These are phyloP conservation scores for Coemansia sp. DNA, from an alignment of 192 early-diverging fungal species.

Conservation along the genomic window DNA sequence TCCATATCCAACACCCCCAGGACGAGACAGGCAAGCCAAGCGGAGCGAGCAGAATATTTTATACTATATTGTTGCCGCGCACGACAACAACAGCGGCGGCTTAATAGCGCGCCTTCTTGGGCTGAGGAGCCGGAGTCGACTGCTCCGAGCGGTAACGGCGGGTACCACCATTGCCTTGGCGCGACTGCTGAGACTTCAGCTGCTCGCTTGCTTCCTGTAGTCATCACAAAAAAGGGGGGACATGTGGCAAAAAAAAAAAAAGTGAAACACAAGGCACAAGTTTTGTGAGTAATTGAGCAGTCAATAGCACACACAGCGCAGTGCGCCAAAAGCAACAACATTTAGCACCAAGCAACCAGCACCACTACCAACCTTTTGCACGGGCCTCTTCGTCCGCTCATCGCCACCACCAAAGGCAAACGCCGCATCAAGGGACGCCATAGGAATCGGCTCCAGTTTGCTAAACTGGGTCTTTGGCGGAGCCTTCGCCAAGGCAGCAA, in stretches of 20 bases:
- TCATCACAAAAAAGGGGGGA: neutral
- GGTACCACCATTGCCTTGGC: neutral
- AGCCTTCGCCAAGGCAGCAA: conserved; percentile 43
- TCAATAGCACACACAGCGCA: conserved; percentile 10
- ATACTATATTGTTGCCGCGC: neutral
- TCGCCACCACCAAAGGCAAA: conserved; percentile 12
- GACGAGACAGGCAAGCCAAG: conserved; percentile 8
- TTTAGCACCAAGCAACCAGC: neutral
- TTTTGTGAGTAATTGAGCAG: conserved; percentile 6
- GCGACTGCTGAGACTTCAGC: conserved; percentile 18
- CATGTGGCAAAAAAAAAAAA: neutral
- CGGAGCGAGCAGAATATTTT: neutral
- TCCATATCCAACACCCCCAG: neutral
- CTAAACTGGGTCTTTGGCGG: conserved; percentile 53
- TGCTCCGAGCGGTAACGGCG: neutral
- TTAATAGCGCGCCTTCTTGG: conserved; percentile 11
- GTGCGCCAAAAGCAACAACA: conserved; percentile 4
- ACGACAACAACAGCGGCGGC: neutral
- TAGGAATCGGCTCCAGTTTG: conserved; percentile 37
- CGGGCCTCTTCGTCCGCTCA: neutral
- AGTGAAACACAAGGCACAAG: conserved; percentile 8
- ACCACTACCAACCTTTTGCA: conserved; percentile 40
- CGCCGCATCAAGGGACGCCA: conserved; percentile 40
- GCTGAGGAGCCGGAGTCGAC: conserved; percentile 1
- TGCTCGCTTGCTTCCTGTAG: conserved; percentile 22